A percentile compares a stretch with the other conserved stretches of the same genome.
Evolutionary conservation across 2,329 filamentous ascomycete species (phyloP).

Genomic region (Monosporascus sp.): DNA sequence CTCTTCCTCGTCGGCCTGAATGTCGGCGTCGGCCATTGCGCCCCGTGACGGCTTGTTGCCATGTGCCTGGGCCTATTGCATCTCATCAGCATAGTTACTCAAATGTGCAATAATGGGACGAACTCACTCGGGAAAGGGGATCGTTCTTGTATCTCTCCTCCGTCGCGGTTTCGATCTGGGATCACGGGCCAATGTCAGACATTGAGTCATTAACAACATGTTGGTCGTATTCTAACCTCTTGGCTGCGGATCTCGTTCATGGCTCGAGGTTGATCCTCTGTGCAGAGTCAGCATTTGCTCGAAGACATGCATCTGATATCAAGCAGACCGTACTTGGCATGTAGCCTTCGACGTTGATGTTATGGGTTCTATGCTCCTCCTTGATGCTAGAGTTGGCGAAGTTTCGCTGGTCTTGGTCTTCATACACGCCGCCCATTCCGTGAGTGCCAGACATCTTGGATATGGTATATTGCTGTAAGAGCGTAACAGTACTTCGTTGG

Average conservation of each 20-base stretch:
- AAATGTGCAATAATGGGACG: background rate
- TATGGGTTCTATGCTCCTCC: slow-evolving; percentile 17
- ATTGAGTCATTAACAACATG: background rate
- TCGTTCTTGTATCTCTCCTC: slow-evolving; percentile 21
- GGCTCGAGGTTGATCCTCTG: slow-evolving; percentile 17
- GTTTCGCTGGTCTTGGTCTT: slow-evolving; percentile 16
- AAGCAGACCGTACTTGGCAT: slow-evolving; percentile 14
- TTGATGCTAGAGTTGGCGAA: slow-evolving; percentile 13
- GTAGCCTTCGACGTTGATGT: slow-evolving; percentile 18
- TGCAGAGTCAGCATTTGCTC: background rate
- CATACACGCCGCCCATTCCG: slow-evolving; percentile 11
- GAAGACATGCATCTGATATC: background rate
- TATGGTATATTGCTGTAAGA: too few relatives aligned
- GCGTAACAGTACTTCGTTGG: too few relatives aligned
- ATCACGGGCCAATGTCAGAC: background rate
- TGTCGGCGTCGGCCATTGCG: slow-evolving; percentile 20
- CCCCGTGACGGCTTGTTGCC: slow-evolving; percentile 21
- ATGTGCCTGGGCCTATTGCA: slow-evolving; percentile 19
- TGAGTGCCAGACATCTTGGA: slow-evolving; percentile 7
- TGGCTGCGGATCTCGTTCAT: slow-evolving; percentile 20
- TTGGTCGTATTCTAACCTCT: slow-evolving; percentile 12
- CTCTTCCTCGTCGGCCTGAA: slow-evolving; percentile 22
- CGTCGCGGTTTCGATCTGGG: slow-evolving; percentile 14
- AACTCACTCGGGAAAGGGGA: slow-evolving; percentile 18
- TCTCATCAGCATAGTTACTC: background rate